These are phyloP conservation scores for Centrapalus pauciflorus DNA, from an alignment of 129 eudicot species.

Conservation along the genomic window DNA sequence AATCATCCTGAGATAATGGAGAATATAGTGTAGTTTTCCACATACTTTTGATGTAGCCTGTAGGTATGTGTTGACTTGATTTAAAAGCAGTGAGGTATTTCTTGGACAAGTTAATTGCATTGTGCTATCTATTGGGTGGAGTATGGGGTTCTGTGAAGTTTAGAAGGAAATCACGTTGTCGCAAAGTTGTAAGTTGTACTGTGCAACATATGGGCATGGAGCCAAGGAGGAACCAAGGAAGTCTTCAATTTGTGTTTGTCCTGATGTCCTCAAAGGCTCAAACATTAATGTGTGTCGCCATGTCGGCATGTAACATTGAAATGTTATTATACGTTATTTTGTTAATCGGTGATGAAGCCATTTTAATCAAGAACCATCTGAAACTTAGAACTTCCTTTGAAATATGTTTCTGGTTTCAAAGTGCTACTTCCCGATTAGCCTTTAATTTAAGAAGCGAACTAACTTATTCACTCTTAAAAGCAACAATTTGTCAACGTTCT, in stretches of 20 bases:
- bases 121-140: not conserved
- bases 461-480: not conserved
- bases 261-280: too few relatives aligned
- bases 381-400: not conserved
- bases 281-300: too few relatives aligned
- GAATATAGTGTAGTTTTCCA: not conserved
- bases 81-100: not conserved
- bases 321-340: not conserved
- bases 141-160: slow-evolving; percentile 4
- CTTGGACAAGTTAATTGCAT: not conserved
- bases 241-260: too few relatives aligned
- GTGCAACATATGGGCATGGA: not conserved
- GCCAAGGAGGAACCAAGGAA: too few relatives aligned
- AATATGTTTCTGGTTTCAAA: not conserved
- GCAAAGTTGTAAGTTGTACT: not conserved
- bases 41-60: not conserved
- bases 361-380: not conserved
- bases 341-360: not conserved
- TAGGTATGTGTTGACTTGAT: not conserved
- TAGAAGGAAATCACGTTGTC: not conserved
- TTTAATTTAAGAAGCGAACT: not conserved
- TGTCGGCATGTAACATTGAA: not conserved
- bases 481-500: too few relatives aligned
- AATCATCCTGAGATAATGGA: not conserved
- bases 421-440: not conserved